These are phyloP conservation scores for Neopestalotiopsis clavispora DNA, from an alignment of 2,329 filamentous ascomycete species.

Conservation along the genomic window DNA sequence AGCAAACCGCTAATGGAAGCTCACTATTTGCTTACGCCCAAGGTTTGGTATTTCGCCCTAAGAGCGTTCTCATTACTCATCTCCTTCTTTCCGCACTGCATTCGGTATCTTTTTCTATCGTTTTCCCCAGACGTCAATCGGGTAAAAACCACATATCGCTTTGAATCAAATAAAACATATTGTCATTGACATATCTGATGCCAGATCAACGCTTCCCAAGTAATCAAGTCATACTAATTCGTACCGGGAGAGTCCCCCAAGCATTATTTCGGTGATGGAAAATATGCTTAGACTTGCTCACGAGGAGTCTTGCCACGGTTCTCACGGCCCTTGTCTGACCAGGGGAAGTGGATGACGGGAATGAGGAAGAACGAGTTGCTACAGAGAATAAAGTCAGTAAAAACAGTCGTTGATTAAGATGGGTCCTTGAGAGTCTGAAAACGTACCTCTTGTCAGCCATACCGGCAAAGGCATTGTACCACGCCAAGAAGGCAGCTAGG, in stretches of 20 bases:
- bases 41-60: too few relatives aligned
- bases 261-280: not conserved
- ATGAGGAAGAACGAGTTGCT: constrained; percentile 90
- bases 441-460: constrained; percentile 73
- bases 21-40: too few relatives aligned
- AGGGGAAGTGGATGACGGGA: constrained; percentile 92
- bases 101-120: too few relatives aligned
- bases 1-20: too few relatives aligned
- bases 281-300: constrained; percentile 33
- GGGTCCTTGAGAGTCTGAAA: not conserved
- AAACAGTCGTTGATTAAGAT: too few relatives aligned
- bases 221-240: not conserved
- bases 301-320: constrained; percentile 58
- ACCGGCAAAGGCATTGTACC: constrained; percentile 87
- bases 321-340: constrained; percentile 79
- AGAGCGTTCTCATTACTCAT: too few relatives aligned
- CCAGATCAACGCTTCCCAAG: too few relatives aligned
- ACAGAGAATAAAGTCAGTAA: constrained; percentile 38
- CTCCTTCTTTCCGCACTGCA: too few relatives aligned
- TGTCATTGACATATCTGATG: too few relatives aligned
- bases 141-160: too few relatives aligned
- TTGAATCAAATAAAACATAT: too few relatives aligned
- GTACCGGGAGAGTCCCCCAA: not conserved
- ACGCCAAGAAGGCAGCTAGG: constrained; percentile 79
- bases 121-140: too few relatives aligned